These are phyloP conservation scores for Exophiala sp. DNA, from an alignment of 2,329 filamentous ascomycete genomes.

Conservation along the genomic window DNA sequence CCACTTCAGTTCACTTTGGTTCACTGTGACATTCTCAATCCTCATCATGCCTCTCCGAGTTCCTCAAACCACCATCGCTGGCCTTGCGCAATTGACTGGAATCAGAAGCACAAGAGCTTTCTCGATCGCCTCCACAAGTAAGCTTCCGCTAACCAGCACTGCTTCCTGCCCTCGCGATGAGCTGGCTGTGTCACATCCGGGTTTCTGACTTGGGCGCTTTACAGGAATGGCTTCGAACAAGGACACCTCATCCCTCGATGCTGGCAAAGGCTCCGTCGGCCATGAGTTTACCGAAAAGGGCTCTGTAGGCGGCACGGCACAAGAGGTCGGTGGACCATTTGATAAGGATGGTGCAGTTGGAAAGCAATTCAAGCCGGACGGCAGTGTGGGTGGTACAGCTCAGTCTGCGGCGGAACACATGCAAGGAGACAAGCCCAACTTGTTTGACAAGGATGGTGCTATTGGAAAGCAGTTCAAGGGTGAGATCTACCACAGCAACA, in stretches of 20 bases:
- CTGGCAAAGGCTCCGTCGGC: constrained; percentile 21
- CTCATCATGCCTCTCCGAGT: background rate
- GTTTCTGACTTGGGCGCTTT: background rate
- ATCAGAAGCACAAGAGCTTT: background rate
- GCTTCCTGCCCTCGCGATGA: too few species aligned
- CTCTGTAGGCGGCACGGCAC: constrained; percentile 13
- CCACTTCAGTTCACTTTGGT: background rate
- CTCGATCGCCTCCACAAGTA: background rate
- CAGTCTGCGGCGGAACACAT: constrained; percentile 19
- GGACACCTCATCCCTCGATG: constrained; percentile 20
- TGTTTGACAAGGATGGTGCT: constrained; percentile 21
- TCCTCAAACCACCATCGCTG: background rate
- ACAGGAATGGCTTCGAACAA: constrained; percentile 18
- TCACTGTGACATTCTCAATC: background rate
- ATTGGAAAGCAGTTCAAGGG: constrained; percentile 20
- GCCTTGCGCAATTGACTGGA: background rate
- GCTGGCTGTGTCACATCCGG: too few species aligned
- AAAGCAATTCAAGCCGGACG: constrained; percentile 16
- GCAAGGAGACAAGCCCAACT: constrained; percentile 15
- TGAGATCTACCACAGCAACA: too few species aligned
- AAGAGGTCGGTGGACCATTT: constrained; percentile 19
- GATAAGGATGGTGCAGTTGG: constrained; percentile 12
- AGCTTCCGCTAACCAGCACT: background rate
- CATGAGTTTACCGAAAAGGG: constrained; percentile 18
- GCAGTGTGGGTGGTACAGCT: constrained; percentile 8